These are phyloP conservation scores for Colletotrichum sublineola DNA, from an alignment of 2,329 filamentous ascomycete species.

Conservation along the genomic window DNA sequence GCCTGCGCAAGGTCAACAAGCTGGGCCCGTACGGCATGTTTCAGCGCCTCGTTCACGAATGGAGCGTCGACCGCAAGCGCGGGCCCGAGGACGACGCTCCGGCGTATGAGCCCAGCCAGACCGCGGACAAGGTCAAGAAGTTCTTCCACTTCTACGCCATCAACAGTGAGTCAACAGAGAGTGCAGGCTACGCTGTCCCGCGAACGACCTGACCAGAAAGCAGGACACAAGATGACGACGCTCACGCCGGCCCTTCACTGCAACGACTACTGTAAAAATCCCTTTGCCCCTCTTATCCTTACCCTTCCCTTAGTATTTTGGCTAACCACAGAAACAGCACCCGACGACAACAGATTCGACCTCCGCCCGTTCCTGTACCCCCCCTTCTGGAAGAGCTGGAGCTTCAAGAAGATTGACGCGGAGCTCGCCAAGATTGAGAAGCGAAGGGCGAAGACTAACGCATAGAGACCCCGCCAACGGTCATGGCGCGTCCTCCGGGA, in stretches of 20 bases:
- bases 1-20: slow-evolving; percentile 60
- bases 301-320: not conserved
- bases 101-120: slow-evolving; percentile 53
- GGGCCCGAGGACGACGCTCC: slow-evolving; percentile 48
- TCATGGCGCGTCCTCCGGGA: not conserved
- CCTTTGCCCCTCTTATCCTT: not conserved
- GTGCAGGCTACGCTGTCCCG: too few relatives aligned
- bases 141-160: slow-evolving; percentile 70
- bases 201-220: not conserved
- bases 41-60: slow-evolving; percentile 60
- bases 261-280: slow-evolving; percentile 40
- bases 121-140: slow-evolving; percentile 56
- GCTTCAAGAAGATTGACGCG: slow-evolving; percentile 57
- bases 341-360: slow-evolving; percentile 49
- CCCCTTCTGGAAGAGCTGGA: slow-evolving; percentile 51
- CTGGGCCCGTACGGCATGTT: slow-evolving; percentile 63
- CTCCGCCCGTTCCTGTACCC: slow-evolving; percentile 49
- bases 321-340: slow-evolving; percentile 37
- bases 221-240: slow-evolving; percentile 43
- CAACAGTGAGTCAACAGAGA: slow-evolving; percentile 54
- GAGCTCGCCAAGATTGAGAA: slow-evolving; percentile 52
- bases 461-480: slow-evolving; percentile 2
- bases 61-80: slow-evolving; percentile 53
- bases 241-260: slow-evolving; percentile 41
- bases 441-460: slow-evolving; percentile 32